These are phyloP conservation scores for Pholiota microspora DNA, from an alignment of 768 basidiomycete genomes.

Conservation along the genomic window DNA sequence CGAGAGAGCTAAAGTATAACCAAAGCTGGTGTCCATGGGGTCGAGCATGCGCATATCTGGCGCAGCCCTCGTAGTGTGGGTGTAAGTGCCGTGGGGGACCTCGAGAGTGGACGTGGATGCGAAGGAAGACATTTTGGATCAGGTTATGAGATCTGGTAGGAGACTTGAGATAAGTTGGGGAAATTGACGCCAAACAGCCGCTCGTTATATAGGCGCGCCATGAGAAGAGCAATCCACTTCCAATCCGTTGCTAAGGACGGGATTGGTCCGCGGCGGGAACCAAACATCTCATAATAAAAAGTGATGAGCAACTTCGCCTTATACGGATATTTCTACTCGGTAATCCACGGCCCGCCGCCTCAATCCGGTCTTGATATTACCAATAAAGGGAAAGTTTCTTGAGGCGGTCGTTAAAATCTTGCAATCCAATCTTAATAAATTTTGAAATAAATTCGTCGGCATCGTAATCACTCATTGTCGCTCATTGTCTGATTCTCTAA, in stretches of 20 bases:
- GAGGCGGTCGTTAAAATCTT: too few relatives aligned
- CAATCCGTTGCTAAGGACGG: conserved; percentile 3
- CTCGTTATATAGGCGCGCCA: background rate
- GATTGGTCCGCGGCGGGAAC: background rate
- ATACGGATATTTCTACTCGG: background rate
- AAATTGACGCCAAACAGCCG: background rate
- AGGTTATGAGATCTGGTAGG: background rate
- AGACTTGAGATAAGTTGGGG: background rate
- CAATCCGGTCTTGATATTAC: too few relatives aligned
- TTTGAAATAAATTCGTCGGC: too few relatives aligned
- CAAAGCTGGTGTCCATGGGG: conserved; percentile 18
- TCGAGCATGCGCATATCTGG: background rate
- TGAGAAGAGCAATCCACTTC: background rate
- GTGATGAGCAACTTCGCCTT: background rate
- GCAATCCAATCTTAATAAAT: too few relatives aligned
- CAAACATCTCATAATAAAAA: too few relatives aligned
- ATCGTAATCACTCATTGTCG: too few relatives aligned
- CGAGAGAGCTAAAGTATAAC: conserved; percentile 30
- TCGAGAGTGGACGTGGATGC: conserved; percentile 10
- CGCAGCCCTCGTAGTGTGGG: background rate
- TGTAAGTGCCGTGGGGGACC: conserved; percentile 6
- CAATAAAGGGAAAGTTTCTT: too few relatives aligned
- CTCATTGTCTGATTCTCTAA: too few relatives aligned
- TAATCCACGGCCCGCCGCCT: too few relatives aligned
- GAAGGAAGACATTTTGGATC: conserved; percentile 9